Evolutionary conservation across 495 filamentous ascomycete genomes (phyloP), one percentile per base, ranked within the genome.

Genomic region (Podospora bellae-mahoneyi): DNA sequence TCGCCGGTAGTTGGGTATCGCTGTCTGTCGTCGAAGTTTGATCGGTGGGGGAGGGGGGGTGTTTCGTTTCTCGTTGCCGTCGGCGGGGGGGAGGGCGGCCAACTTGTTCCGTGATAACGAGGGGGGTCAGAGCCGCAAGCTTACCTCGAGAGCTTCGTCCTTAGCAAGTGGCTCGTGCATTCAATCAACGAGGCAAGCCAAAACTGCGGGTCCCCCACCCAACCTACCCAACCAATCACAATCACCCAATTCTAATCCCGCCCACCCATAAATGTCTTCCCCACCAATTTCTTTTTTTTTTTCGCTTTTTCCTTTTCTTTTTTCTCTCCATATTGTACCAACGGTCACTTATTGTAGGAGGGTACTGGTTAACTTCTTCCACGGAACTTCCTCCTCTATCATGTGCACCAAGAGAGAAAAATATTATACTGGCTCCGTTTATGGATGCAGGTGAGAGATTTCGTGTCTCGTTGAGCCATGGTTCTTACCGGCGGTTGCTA

Each of bases 271-370:
- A 71, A 72, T 76, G 7, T 32, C 23, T 69, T 54, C 44, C 64
- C 54, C 15, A 28, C 61, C 62, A 65, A 63, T 63, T 65, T 34
- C 66, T 55, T 56, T 75, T 70, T 34, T 68, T 58, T 56, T 75
- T 70, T 76, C 75, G 70, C 70, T 68, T 77, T 78, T 68, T 53
- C 66, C 63, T 48, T 48, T 60, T 66, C 30, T 66, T 76, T 77
- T 72, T 79, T 77, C 75, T 79, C 69, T 83, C 79, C 81, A 84
- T 75, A 84, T 84, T 84, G 82, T 84, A 84, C 78, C 75, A 84
- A 84, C 77, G 90, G 86, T 83, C 90, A 87, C 86, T 84, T 96
- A 94, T 96, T 94, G 93, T 97, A 90, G 93, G 91, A 86, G 83
- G 83, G 75, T 69, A 70, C 70, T 71, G 76, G 76, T 77, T 55